Base-by-base conservation (phyloP, 331 rosid species). In the Telfairia occidentalis region DNA sequence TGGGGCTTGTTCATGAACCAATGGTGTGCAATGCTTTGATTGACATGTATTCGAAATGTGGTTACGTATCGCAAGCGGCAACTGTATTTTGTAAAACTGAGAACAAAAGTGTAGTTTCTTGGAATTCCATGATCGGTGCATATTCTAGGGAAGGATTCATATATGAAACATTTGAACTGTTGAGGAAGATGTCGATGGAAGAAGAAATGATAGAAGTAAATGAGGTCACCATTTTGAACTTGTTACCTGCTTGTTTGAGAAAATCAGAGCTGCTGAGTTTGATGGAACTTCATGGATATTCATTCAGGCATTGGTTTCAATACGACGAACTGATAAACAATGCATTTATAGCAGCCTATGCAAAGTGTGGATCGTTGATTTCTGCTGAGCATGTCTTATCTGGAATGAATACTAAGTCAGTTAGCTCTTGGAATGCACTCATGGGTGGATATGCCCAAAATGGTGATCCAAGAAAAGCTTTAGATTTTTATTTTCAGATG, bases 61-160 rank as follows among this genome's bases (percentile, higher is more conserved):
- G 94, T 40, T 84, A 5, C 88, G 76, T 85, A 35, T 19, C 42
- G 1, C 87, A 88, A 53, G 97, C 94, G 0, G 76, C 2, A 7
- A 15, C 76, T 74, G 46, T 91, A 78, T 91, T 93, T 77, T 77
- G 71, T 71, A 73, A 40, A 87, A 89, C 70, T 63, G 79, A 71
- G 53, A 81, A 73, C 65, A 90, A 78, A 78, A 93, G 81, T 84
- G 86, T 86, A 80, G 92, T 93, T 66, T 84, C 97, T 5, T 90
- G 98, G 98, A 93, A 90, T 85, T 81, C 97, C 76, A 80, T 93
- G 83, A 85, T 90, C 2, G 83, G 90, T n/a, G 90, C 90, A 66
- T 82, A 74, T 83, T 82, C 97, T 52, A 90, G 87, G 79, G 86
- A 79, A 79, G 91, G 94, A 19, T 82, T 85, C 83, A 84, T 59